Evolutionary conservation across 2,329 filamentous ascomycete species (phyloP), one percentile per base, ranked within the genome.

Genomic region (Pseudogymnoascus sp.): DNA sequence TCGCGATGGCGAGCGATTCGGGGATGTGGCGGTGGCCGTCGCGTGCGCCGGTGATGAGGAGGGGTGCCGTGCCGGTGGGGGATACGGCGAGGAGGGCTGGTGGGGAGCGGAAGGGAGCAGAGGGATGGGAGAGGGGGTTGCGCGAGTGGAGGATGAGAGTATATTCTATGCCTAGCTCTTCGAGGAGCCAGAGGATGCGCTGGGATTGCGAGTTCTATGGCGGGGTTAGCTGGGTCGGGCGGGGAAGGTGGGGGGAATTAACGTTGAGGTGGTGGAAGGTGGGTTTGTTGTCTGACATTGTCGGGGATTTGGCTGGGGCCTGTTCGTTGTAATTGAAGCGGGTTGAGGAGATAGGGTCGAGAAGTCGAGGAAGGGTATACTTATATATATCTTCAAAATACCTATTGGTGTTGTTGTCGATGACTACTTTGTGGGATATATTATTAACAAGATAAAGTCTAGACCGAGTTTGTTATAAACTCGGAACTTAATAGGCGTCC

Each of bases 1-100:
- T 65, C 1, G 64, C 63, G 19, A 73, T 71, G 12, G 67, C 67
- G 18, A 65, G 58, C n/a, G 64, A 65, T 61, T 73, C 71, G n/a
- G 67, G 63, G 34, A 73, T 65, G 5, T 64, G 58, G 26, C 65
- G 59, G 41, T 48, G 5, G 2, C 66, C 68, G 34, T 68, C 66
- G 8, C 4, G 3, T 7, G 41, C 13, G n/a, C 63, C 61, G 19
- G 69, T 69, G 38, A 69, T 64, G 65, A 96, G 75, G 45, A 90
- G 75, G 0, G 92, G 92, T 0, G 89, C 90, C 71, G 95, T 95
- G 65, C 92, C 92, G 2, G 96, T 78, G 0, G 89, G 88, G 68
- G 95, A 89, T 26, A 95, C 75, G 67, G 86, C 83, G 18, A 57
- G 23, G 45, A 96, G 79, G 68, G 88, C 86, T 0, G 83, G 76